phyloP scores from a whole-genome alignment of 1,284 basidiomycete genomes.

The Kalmanozyma brasiliensis region DNA sequence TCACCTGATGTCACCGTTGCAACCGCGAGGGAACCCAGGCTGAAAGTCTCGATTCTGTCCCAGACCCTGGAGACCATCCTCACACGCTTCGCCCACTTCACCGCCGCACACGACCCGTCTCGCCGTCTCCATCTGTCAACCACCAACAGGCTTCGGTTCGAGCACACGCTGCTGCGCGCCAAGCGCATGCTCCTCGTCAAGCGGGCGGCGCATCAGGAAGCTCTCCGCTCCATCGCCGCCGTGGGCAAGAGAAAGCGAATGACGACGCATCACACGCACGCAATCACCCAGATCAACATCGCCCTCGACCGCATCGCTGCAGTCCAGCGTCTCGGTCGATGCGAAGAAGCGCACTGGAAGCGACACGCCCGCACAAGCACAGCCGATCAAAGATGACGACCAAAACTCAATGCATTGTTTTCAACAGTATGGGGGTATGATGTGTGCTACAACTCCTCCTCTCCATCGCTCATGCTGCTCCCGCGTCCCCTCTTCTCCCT shows the following conservation, averaged over 20 bases:
- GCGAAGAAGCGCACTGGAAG: not conserved
- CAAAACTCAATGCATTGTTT: too few species aligned
- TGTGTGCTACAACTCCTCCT: slow-evolving; percentile 31
- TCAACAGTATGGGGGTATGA: too few species aligned
- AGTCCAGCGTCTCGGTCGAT: slow-evolving; percentile 8
- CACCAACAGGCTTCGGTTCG: slow-evolving; percentile 20
- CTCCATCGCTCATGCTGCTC: slow-evolving; percentile 43
- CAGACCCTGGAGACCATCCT: slow-evolving; percentile 12
- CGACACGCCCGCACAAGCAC: not conserved
- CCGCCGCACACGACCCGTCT: not conserved
- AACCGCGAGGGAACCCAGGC: not conserved
- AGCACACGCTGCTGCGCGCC: slow-evolving; percentile 18
- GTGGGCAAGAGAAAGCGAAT: too few species aligned
- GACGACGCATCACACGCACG: not conserved
- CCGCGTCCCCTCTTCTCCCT: slow-evolving; percentile 27
- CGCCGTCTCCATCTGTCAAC: slow-evolving; percentile 11
- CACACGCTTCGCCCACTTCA: slow-evolving; percentile 2
- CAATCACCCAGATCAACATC: slow-evolving; percentile 7
- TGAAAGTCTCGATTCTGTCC: slow-evolving; percentile 21
- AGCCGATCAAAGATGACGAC: not conserved
- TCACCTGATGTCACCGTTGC: not conserved
- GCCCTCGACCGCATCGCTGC: slow-evolving; percentile 2
- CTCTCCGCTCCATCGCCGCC: not conserved
- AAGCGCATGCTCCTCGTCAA: slow-evolving; percentile 4
- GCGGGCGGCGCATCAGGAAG: not conserved